Percentiles rank a stretch among this genome's conserved stretches.
Conservation (phyloP, 345 rosid genomes). For the Dimocarpus longan region DNA sequence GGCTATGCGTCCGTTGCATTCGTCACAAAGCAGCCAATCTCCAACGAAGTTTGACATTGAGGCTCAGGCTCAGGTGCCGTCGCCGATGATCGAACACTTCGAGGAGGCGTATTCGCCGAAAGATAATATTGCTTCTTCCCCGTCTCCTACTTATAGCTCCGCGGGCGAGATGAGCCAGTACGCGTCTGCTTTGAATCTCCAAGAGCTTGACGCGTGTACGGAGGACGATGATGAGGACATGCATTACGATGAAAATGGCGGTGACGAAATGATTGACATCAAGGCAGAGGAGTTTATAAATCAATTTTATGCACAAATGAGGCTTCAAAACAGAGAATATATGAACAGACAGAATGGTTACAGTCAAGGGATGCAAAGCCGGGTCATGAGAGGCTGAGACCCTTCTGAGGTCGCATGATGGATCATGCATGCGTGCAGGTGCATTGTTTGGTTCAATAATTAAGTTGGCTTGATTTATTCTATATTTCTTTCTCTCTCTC, state of each 20-base stretch:
- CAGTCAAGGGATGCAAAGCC: not conserved
- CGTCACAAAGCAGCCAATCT: conserved; percentile 28
- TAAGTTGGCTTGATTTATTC: too few relatives aligned
- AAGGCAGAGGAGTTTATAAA: conserved; percentile 76
- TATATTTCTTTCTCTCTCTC: too few relatives aligned
- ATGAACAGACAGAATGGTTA: not conserved
- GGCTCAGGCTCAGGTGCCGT: not conserved
- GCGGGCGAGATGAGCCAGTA: conserved; percentile 38
- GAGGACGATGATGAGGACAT: conserved; percentile 18
- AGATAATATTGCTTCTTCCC: not conserved
- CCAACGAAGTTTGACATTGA: conserved; percentile 21
- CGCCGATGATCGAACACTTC: conserved; percentile 5
- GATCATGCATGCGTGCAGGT: not conserved
- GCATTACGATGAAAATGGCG: conserved; percentile 29
- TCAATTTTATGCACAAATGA: conserved; percentile 61
- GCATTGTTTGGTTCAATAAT: not conserved
- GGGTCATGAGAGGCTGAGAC: not conserved
- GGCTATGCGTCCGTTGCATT: conserved; percentile 52
- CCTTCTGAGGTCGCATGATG: not conserved
- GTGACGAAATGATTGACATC: conserved; percentile 66
- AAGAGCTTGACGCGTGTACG: conserved; percentile 33
- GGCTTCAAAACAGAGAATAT: conserved; percentile 36
- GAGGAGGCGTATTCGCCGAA: conserved; percentile 35
- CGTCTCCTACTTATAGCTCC: conserved; percentile 19
- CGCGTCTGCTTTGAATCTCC: conserved; percentile 50